Evolutionary conservation across 768 basidiomycete genomes (phyloP).

Genomic region (Pisolithus microcarpus): DNA sequence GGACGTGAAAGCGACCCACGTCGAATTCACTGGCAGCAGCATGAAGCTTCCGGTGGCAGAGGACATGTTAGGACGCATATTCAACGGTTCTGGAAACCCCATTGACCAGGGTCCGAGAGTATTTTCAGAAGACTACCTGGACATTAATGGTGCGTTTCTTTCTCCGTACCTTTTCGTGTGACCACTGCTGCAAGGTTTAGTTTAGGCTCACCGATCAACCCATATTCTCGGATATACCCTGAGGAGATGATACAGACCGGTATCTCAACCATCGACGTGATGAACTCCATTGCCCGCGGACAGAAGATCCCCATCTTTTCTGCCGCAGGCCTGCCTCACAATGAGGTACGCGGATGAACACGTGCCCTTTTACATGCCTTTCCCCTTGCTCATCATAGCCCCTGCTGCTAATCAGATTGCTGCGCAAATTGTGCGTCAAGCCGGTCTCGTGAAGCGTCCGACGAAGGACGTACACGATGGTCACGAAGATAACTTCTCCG

Average conservation of each 20-base stretch:
- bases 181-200: slow-evolving; percentile 11
- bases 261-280: slow-evolving; percentile 95
- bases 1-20: slow-evolving; percentile 95
- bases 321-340: slow-evolving; percentile 96
- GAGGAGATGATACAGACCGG: slow-evolving; percentile 99
- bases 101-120: slow-evolving; percentile 99
- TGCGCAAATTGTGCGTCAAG: slow-evolving; percentile 99
- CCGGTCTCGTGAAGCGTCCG: slow-evolving; percentile 92
- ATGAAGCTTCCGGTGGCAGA: slow-evolving; percentile 99
- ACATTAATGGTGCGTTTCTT: slow-evolving; percentile 81
- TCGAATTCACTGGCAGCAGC: slow-evolving; percentile 95
- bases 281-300: slow-evolving; percentile 99
- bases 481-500: slow-evolving; percentile 99
- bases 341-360: slow-evolving; percentile 56
- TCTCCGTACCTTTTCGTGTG: neutral
- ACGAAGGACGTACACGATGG: slow-evolving; percentile 97
- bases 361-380: slow-evolving; percentile 14
- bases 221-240: slow-evolving; percentile 96
- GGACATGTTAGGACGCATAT: slow-evolving; percentile 98
- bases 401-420: slow-evolving; percentile 61
- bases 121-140: slow-evolving; percentile 97
- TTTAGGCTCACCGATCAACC: slow-evolving; percentile 94
- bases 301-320: slow-evolving; percentile 99
- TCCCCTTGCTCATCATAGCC: slow-evolving; percentile 11
- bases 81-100: slow-evolving; percentile 97